Evolutionary conservation across 1,139 yeast species (phyloP), one percentile per base, ranked within the genome.

Genomic region (Debaryomyces fabryi): DNA sequence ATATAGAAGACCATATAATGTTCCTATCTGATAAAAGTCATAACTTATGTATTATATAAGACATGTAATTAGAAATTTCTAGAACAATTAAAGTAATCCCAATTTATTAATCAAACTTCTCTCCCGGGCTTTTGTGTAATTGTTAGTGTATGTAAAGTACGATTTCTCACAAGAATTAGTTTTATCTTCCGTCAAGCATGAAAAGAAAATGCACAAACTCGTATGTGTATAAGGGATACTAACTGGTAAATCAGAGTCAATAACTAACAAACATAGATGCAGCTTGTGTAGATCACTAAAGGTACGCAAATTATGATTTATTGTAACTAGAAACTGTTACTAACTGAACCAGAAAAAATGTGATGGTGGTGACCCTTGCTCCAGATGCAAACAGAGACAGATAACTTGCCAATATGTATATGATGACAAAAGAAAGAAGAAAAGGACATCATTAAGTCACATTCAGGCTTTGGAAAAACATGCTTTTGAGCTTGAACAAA

Each of bases 311-410:
- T 8, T 25, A 38, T 38, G 12, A 8, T 4, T 38, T 16, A 10
- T 38, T 38, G 21, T 13, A 21, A n/a, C 13, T 3, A 27, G 34
- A 20, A 16, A 39, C 6, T 15, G 18, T 10, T 15, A 38, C 42
- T 39, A 39, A 39, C 27, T 27, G 1, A 16, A 4, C 16, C n/a
- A 39, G 42, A 39, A 39, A 32, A 52, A 49, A 43, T 50, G 55
- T 40, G 51, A 50, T 25, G 54, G 54, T 3, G 39, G 30, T 4
- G n/a, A 36, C 5, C 54, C 54, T 2, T 52, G 54, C 39, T 21
- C 30, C 13, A 25, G 41, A 6, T 52, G 55, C 40, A 6, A 25
- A 5, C 12, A 20, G 7, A 51, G 42, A 24, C 24, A 38, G 13
- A 4, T 46, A 3, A 47, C 45, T 12, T 52, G 55, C 37, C 36